These are phyloP conservation scores for Schizosaccharomyces lindneri DNA, from an alignment of 805 yeast species.

Conservation along the genomic window DNA sequence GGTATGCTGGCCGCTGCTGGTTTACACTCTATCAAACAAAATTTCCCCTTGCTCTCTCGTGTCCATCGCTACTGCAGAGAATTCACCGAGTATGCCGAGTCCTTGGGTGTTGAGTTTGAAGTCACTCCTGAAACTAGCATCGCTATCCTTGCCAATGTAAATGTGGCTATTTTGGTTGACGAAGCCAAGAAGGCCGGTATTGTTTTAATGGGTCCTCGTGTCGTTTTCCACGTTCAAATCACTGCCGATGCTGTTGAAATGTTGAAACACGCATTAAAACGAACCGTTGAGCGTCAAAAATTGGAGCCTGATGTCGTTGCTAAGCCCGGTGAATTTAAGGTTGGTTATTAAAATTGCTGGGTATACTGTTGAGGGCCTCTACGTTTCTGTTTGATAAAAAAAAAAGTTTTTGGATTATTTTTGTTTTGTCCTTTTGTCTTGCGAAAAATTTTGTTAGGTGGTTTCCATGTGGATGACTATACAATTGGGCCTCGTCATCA, in stretches of 20 bases:
- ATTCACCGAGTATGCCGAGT: slow-evolving; percentile 19
- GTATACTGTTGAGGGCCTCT: background rate
- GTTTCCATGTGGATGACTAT: too few relatives aligned
- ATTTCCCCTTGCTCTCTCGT: slow-evolving; percentile 24
- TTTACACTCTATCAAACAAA: slow-evolving; percentile 45
- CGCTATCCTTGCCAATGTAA: slow-evolving; percentile 37
- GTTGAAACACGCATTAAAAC: slow-evolving; percentile 23
- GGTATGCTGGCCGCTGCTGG: slow-evolving; percentile 72
- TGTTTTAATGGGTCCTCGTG: slow-evolving; percentile 43
- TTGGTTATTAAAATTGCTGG: background rate
- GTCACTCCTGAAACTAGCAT: slow-evolving; percentile 70
- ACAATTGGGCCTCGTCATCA: too few relatives aligned
- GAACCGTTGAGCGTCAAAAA: background rate
- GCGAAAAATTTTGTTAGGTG: too few relatives aligned
- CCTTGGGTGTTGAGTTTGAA: slow-evolving; percentile 30
- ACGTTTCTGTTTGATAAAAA: background rate
- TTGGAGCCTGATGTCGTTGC: background rate
- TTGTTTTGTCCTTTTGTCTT: too few relatives aligned
- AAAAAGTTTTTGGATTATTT: background rate
- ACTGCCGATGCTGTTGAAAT: slow-evolving; percentile 28
- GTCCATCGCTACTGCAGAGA: slow-evolving; percentile 28
- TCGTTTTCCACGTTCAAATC: slow-evolving; percentile 59
- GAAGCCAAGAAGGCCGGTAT: slow-evolving; percentile 36
- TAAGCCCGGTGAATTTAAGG: background rate
- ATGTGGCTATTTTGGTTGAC: slow-evolving; percentile 28